phyloP scores from a whole-genome alignment of 495 filamentous ascomycete species.

The Amniculicola lignicola region DNA sequence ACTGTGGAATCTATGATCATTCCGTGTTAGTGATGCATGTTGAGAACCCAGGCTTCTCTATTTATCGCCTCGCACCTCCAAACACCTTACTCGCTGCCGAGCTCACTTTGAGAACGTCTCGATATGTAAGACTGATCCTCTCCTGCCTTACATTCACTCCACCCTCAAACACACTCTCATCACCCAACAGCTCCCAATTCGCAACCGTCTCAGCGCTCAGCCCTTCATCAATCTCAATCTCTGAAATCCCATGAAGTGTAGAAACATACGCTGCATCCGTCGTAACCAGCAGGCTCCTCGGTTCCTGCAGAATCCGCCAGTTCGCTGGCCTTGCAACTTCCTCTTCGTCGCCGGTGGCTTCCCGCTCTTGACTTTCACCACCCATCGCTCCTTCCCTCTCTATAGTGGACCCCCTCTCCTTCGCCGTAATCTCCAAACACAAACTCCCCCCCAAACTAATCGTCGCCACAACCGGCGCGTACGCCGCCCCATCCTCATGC shows the following conservation, averaged over 20 bases:
- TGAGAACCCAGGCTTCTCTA: too few species aligned
- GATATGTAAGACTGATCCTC: constrained; percentile 84
- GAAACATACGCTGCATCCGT: constrained; percentile 38
- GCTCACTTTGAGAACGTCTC: constrained; percentile 85
- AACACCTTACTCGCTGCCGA: constrained; percentile 57
- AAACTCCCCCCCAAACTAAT: constrained; percentile 76
- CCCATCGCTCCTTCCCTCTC: too few species aligned
- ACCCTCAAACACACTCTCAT: constrained; percentile 47
- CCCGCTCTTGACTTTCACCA: neutral
- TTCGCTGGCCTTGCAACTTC: neutral
- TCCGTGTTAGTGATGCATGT: too few species aligned
- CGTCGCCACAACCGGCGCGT: constrained; percentile 83
- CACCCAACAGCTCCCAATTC: constrained; percentile 79
- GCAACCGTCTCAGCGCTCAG: constrained; percentile 55
- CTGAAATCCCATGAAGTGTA: constrained; percentile 43
- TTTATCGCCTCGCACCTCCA: constrained; percentile 14
- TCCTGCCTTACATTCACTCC: constrained; percentile 63
- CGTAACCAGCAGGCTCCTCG: constrained; percentile 51
- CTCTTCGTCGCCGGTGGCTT: constrained; percentile 9
- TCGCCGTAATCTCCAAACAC: constrained; percentile 74
- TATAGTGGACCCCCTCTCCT: too few species aligned
- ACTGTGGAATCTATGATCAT: too few species aligned
- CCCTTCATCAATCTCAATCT: constrained; percentile 39
- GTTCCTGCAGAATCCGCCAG: constrained; percentile 77
- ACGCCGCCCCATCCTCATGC: constrained; percentile 89